These are phyloP conservation scores for Penicillium sclerotiorum DNA, from an alignment of 2,329 filamentous ascomycete genomes.

Conservation along the genomic window DNA sequence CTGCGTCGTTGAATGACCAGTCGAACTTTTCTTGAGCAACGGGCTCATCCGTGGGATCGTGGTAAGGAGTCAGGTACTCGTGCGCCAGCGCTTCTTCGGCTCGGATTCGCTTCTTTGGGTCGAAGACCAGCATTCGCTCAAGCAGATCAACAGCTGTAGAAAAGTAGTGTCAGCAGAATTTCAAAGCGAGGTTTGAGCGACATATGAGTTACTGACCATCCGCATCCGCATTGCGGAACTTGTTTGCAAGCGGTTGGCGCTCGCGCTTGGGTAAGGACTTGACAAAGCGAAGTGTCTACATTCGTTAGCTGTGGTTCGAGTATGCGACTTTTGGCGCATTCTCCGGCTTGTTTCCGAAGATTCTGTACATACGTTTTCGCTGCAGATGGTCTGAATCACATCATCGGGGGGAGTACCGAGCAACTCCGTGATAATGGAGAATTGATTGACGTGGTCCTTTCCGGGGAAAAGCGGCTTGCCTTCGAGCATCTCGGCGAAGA, in stretches of 20 bases:
- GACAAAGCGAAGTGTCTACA: conserved; percentile 89
- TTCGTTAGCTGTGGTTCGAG: conserved; percentile 29
- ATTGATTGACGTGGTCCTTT: conserved; percentile 99
- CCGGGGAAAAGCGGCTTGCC: conserved; percentile 97
- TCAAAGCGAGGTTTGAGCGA: neutral
- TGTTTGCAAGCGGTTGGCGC: conserved; percentile 79
- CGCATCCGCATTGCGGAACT: conserved; percentile 94
- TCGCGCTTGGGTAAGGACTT: conserved; percentile 95
- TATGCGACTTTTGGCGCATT: neutral
- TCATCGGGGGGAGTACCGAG: conserved; percentile 95
- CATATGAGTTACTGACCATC: conserved; percentile 60
- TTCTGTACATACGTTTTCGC: conserved; percentile 77
- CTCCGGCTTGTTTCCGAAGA: too few species aligned
- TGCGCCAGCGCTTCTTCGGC: conserved; percentile 84
- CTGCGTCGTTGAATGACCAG: conserved; percentile 99
- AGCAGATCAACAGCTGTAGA: conserved; percentile 81
- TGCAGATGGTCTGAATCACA: conserved; percentile 97
- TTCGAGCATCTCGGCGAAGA: conserved; percentile 99
- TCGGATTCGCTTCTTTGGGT: conserved; percentile 92
- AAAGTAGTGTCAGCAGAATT: conserved; percentile 18
- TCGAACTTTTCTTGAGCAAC: conserved; percentile 97
- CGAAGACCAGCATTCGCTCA: conserved; percentile 96
- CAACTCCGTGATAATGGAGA: conserved; percentile 98
- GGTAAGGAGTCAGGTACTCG: conserved; percentile 93
- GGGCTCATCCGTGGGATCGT: conserved; percentile 95